Evolutionary conservation across 2,329 filamentous ascomycete species (phyloP), one percentile per base, ranked within the genome.

Genomic region (Aureobasidium sp.): DNA sequence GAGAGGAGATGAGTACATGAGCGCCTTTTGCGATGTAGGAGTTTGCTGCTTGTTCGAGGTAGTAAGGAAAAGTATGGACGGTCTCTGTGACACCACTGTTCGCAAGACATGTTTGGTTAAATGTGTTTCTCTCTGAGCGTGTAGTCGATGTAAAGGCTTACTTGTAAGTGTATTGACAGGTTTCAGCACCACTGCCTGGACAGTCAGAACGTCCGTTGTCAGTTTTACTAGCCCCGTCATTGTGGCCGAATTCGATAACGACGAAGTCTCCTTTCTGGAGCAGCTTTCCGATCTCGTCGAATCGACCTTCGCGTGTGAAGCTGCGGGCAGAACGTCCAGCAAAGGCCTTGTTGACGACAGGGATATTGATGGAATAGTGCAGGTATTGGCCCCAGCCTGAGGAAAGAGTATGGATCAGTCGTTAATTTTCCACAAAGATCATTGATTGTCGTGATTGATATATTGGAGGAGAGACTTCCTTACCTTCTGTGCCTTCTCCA

Each of bases 211-310:
- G 80, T 0, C 82, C 82, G 67, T 88, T 87, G 71, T 89, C 86
- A 13, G 72, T 79, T 1, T 71, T 72, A 0, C 80, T 80, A 1
- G 86, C 85, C 26, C 85, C 87, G 66, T 89, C 87, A 67, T 90
- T 90, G 76, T 89, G 87, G 0, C 87, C 87, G 68, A 89, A 88
- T 68, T 89, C 86, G 59, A 89, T 87, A 59, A 89, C 77, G 1
- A 88, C 85, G 72, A 83, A 86, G 72, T 89, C 87, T 36, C 84
- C 84, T 1, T 77, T 62, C 68, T 80, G 66, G 27, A 88, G 76
- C 2, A 77, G 68, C 36, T 78, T 73, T 51, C 81, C 79, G 58
- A 89, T 81, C 0, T 77, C 77, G 17, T 78, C 72, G 75, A 89
- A 90, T 15, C 84, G 83, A 9, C 82, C 84, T 73, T 90, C 87